Conservation (phyloP, 208 protist species). For the Acanthamoeba royreba region DNA sequence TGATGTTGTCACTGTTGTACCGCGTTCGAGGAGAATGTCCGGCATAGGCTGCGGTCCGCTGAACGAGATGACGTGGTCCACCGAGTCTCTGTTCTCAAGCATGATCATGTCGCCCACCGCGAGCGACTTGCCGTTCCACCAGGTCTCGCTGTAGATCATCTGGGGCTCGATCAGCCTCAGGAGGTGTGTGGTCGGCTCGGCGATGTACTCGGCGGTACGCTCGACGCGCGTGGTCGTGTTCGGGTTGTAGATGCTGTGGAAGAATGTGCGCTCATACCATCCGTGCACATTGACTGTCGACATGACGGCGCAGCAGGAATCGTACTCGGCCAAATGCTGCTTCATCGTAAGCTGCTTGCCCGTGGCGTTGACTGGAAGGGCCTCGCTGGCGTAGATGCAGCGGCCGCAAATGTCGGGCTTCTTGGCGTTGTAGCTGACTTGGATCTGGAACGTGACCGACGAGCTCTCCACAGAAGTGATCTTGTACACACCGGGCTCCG, state of each 20-base stretch:
- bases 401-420: neutral
- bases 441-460: neutral
- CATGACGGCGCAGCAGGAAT: neutral
- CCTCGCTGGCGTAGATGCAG: neutral
- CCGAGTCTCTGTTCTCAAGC: neutral
- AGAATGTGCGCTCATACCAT: neutral
- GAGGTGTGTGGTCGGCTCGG: neutral
- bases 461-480: neutral
- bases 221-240: neutral
- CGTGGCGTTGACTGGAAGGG: neutral
- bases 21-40: neutral
- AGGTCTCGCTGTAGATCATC: neutral
- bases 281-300: neutral
- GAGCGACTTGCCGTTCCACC: neutral
- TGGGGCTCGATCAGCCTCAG: neutral
- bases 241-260: neutral
- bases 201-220: neutral
- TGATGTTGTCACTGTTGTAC: neutral
- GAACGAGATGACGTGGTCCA: conserved; percentile 20
- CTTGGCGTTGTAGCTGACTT: neutral
- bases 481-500: neutral
- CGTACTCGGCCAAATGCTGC: neutral
- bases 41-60: neutral
- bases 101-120: neutral
- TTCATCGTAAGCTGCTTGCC: neutral